These are phyloP conservation scores for Tetracladium setigerum DNA, from an alignment of 495 filamentous ascomycete genomes.

Conservation along the genomic window DNA sequence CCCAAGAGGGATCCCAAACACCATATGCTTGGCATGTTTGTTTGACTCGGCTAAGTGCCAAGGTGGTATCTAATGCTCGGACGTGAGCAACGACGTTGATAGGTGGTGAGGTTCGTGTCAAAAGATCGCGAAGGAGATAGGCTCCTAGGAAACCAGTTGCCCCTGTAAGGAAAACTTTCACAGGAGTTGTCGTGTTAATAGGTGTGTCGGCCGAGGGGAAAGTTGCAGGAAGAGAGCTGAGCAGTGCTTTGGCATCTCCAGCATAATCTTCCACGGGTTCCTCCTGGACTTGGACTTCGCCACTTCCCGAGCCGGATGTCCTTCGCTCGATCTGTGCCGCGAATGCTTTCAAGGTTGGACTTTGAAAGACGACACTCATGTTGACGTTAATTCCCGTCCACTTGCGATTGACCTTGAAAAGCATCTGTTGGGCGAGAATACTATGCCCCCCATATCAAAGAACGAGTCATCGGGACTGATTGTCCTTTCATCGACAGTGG, in stretches of 20 bases:
- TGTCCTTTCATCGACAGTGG: constrained; percentile 35
- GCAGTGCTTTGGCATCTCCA: constrained; percentile 54
- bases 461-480: constrained; percentile 64
- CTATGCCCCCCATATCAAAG: constrained; percentile 85
- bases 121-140: constrained; percentile 68
- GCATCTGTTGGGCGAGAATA: constrained; percentile 79
- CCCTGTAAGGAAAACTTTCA: constrained; percentile 77
- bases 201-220: constrained; percentile 30
- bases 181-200: constrained; percentile 24
- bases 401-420: constrained; percentile 40
- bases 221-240: constrained; percentile 36
- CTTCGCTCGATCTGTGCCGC: constrained; percentile 64
- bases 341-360: constrained; percentile 66
- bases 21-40: constrained; percentile 63
- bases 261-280: constrained; percentile 54
- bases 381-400: constrained; percentile 54
- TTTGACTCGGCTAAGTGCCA: constrained; percentile 42
- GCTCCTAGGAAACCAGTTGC: constrained; percentile 89
- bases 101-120: constrained; percentile 47
- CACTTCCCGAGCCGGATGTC: constrained; percentile 24
- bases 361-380: constrained; percentile 69
- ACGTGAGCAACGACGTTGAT: constrained; percentile 73
- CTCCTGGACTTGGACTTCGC: constrained; percentile 24
- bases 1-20: constrained; percentile 72
- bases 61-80: constrained; percentile 47